These are phyloP conservation scores for Populus ilicifolia DNA, from an alignment of 345 rosid genomes.

Conservation along the genomic window DNA sequence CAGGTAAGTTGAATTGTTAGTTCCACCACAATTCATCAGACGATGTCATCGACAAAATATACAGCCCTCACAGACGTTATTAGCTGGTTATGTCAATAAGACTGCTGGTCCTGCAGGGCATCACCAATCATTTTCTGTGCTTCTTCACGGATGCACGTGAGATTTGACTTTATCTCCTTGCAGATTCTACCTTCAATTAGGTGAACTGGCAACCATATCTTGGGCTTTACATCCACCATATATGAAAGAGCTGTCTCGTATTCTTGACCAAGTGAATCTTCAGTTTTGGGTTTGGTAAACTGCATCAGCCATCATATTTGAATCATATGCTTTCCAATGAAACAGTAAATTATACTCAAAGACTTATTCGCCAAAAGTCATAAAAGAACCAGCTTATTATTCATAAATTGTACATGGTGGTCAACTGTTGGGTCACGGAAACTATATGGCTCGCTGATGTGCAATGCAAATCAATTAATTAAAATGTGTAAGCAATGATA, in stretches of 20 bases:
- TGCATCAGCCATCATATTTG: slow-evolving; percentile 27
- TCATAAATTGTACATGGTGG: too few species aligned
- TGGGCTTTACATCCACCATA: slow-evolving; percentile 67
- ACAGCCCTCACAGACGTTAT: not conserved
- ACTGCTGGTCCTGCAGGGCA: slow-evolving; percentile 12
- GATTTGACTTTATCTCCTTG: slow-evolving; percentile 66
- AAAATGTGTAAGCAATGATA: not conserved
- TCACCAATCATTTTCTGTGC: slow-evolving; percentile 41
- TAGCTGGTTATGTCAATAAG: not conserved
- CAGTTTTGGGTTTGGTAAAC: slow-evolving; percentile 33
- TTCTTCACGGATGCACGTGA: slow-evolving; percentile 56
- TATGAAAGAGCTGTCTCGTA: slow-evolving; percentile 58
- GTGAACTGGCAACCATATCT: slow-evolving; percentile 72
- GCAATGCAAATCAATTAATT: not conserved
- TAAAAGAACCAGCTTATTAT: not conserved
- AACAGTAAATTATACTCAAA: not conserved
- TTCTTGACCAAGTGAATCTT: slow-evolving; percentile 34
- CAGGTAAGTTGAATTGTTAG: not conserved
- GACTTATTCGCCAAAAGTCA: not conserved
- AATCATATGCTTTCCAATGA: not conserved
- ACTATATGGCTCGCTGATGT: not conserved
- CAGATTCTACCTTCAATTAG: slow-evolving; percentile 79
- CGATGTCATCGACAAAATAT: not conserved
- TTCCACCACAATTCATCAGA: not conserved
- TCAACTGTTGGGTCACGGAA: not conserved